phyloP scores from a whole-genome alignment of 2,329 filamentous ascomycete genomes.

The Calonectria montana region DNA sequence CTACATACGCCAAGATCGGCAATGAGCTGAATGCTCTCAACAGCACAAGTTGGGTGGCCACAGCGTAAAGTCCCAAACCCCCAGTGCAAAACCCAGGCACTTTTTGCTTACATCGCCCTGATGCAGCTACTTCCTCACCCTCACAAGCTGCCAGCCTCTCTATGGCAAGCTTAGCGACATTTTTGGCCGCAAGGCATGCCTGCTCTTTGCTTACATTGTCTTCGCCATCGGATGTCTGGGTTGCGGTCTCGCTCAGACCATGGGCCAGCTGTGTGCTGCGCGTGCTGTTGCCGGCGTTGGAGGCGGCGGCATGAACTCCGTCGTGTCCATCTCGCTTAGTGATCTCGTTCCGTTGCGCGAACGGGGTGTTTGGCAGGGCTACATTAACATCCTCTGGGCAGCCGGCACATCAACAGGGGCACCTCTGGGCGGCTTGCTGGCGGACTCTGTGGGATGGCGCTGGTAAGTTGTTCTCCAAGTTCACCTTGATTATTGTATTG shows the following conservation, averaged over 20 bases:
- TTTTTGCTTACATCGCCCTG: not conserved
- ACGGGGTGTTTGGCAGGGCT: constrained; percentile 79
- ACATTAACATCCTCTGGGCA: constrained; percentile 78
- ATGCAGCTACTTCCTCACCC: constrained; percentile 75
- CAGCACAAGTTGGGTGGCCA: constrained; percentile 80
- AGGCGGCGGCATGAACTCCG: constrained; percentile 77
- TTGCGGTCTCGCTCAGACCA: constrained; percentile 72
- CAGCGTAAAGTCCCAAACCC: constrained; percentile 46
- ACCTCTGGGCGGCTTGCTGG: constrained; percentile 77
- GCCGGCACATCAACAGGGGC: constrained; percentile 76
- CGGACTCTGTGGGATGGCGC: constrained; percentile 80
- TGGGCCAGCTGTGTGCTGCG: constrained; percentile 74
- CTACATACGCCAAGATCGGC: constrained; percentile 82
- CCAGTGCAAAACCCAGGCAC: not conserved
- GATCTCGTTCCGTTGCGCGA: constrained; percentile 78
- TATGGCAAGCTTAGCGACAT: constrained; percentile 79
- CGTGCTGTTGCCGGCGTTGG: constrained; percentile 68
- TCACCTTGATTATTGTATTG: not conserved
- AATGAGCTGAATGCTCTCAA: constrained; percentile 80
- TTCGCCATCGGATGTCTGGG: constrained; percentile 74
- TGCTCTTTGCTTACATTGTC: constrained; percentile 72
- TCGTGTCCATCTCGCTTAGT: constrained; percentile 73
- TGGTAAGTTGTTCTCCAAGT: constrained; percentile 60
- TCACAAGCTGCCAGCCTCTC: constrained; percentile 80
- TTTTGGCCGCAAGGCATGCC: constrained; percentile 74